Evolutionary conservation across 1,139 yeast genomes (phyloP).

Genomic region (Scheffersomyces segobiensis): DNA sequence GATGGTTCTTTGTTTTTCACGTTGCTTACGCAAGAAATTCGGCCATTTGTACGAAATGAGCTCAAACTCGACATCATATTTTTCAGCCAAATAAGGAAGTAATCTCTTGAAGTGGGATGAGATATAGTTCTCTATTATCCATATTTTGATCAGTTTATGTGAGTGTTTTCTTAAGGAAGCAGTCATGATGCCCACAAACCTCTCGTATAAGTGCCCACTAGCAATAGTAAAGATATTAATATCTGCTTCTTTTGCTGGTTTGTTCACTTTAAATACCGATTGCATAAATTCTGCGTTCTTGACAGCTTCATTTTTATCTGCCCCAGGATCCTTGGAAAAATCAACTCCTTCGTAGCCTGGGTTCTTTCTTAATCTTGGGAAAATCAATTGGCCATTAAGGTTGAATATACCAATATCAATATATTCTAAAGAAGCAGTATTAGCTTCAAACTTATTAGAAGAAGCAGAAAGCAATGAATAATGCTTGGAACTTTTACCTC

Average conservation of each 20-base stretch:
- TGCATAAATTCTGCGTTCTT: neutral
- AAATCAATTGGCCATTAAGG: conserved; percentile 40
- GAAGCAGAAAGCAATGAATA: conserved; percentile 45
- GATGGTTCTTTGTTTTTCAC: conserved; percentile 72
- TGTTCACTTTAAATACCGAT: conserved; percentile 1
- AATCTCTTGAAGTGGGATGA: conserved; percentile 66
- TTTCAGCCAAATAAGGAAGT: conserved; percentile 61
- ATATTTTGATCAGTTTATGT: conserved; percentile 67
- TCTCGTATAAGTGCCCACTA: conserved; percentile 76
- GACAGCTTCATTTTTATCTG: neutral
- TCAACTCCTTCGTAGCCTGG: conserved; percentile 34
- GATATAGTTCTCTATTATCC: conserved; percentile 81
- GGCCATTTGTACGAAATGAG: conserved; percentile 91
- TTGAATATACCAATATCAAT: conserved; percentile 32
- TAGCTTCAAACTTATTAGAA: conserved; percentile 26
- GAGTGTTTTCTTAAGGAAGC: conserved; percentile 70
- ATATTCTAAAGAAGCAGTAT: conserved; percentile 16
- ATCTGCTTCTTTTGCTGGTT: conserved; percentile 44
- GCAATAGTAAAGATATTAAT: conserved; percentile 83
- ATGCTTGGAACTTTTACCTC: conserved; percentile 37
- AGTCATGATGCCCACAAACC: conserved; percentile 74
- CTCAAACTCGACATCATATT: conserved; percentile 65
- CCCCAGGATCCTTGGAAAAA: neutral
- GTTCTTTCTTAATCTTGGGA: conserved; percentile 46
- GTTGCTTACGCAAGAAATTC: conserved; percentile 75